These are phyloP conservation scores for Suhomyces terraborum DNA, from an alignment of 1,139 yeast species.

Conservation along the genomic window DNA sequence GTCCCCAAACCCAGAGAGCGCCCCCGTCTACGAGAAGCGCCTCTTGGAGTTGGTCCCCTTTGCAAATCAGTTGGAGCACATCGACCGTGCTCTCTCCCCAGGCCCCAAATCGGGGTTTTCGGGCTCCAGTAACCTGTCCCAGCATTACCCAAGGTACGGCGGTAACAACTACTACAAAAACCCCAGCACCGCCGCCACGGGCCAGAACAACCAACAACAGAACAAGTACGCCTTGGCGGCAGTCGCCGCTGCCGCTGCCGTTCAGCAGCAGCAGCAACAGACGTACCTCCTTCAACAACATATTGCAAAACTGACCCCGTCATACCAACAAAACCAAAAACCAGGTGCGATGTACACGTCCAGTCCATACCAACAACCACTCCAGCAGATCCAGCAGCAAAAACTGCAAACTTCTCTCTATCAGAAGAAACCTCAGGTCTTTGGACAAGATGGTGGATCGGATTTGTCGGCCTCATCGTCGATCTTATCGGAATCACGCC, in stretches of 20 bases:
- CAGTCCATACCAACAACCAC: slow-evolving; percentile 17
- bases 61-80: slow-evolving; percentile 31
- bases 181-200: slow-evolving; percentile 6
- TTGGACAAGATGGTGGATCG: slow-evolving; percentile 7
- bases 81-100: slow-evolving; percentile 21
- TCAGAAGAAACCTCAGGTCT: slow-evolving; percentile 12
- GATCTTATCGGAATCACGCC: slow-evolving; percentile 10
- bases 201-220: slow-evolving; percentile 21
- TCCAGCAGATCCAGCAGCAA: slow-evolving; percentile 16
- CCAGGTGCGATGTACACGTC: slow-evolving; percentile 18
- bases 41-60: slow-evolving; percentile 33
- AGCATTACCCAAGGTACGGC: slow-evolving; percentile 10
- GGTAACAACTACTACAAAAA: slow-evolving; percentile 12
- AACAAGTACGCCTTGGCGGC: slow-evolving; percentile 33
- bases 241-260: slow-evolving; percentile 36
- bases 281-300: slow-evolving; percentile 19
- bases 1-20: neutral
- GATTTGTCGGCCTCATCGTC: slow-evolving; percentile 11
- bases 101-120: slow-evolving; percentile 15
- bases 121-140: slow-evolving; percentile 4
- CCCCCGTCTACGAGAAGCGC: slow-evolving; percentile 28
- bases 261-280: slow-evolving; percentile 21
- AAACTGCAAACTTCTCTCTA: slow-evolving; percentile 9
- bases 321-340: slow-evolving; percentile 16
- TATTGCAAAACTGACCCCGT: slow-evolving; percentile 11